These are phyloP conservation scores for Colletotrichum sp. DNA, from an alignment of 2,329 filamentous ascomycete genomes.

Conservation along the genomic window DNA sequence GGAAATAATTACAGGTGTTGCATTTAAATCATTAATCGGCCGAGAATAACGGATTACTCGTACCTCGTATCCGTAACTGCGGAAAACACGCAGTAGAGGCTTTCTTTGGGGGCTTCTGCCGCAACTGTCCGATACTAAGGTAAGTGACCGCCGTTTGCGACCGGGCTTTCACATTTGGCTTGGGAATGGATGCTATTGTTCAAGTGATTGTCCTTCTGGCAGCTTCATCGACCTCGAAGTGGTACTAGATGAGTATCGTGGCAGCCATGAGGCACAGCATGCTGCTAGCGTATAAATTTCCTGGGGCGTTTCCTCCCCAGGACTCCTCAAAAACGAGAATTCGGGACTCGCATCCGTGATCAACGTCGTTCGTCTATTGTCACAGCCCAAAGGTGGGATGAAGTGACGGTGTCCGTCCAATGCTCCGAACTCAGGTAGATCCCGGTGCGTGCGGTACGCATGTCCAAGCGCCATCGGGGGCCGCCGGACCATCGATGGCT, in stretches of 20 bases:
- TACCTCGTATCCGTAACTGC: background rate
- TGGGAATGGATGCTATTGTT: background rate
- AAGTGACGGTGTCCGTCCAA: background rate
- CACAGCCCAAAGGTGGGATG: background rate
- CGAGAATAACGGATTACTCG: background rate
- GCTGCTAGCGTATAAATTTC: background rate
- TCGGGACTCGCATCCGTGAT: background rate
- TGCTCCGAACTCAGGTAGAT: background rate
- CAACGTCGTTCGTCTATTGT: background rate
- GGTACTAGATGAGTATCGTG: no score
- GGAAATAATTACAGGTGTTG: background rate
- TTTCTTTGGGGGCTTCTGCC: background rate
- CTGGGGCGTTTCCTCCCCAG: rapidly evolving
- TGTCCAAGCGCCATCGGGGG: background rate
- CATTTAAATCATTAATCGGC: background rate
- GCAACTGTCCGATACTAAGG: background rate
- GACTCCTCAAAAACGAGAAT: background rate
- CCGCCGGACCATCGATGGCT: background rate
- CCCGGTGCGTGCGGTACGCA: background rate
- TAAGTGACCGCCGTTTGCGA: no score
- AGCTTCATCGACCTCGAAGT: background rate
- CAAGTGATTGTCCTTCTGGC: background rate
- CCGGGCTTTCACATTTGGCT: no score
- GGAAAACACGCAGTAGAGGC: background rate
- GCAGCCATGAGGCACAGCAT: background rate